Evolutionary conservation across 192 early-diverging fungal species (phyloP).

Genomic region (Pecoramyces ruminantium): DNA sequence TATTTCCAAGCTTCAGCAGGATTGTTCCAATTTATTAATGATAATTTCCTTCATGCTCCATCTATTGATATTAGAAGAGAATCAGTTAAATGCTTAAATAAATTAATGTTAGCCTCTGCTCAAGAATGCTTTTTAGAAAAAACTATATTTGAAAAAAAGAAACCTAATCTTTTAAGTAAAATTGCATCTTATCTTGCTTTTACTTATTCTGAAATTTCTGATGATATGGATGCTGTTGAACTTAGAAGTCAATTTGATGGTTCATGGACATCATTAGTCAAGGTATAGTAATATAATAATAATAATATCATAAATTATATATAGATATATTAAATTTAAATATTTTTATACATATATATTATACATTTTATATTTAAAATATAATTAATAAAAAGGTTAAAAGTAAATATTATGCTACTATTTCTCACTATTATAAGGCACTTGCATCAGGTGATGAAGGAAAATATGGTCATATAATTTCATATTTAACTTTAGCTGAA

Average conservation of each 20-base stretch:
- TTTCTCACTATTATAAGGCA: slow-evolving; percentile 74
- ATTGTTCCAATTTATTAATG: slow-evolving; percentile 85
- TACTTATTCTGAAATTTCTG: slow-evolving; percentile 1
- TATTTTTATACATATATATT: background rate
- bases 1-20: slow-evolving; percentile 91
- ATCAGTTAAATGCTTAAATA: slow-evolving; percentile 63
- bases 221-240: background rate
- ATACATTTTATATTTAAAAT: background rate
- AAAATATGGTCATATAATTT: slow-evolving; percentile 74
- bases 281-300: background rate
- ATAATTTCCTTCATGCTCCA: slow-evolving; percentile 95
- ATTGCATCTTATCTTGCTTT: slow-evolving; percentile 41
- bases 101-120: slow-evolving; percentile 84
- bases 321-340: background rate
- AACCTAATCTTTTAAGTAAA: slow-evolving; percentile 73
- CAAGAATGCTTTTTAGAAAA: slow-evolving; percentile 88
- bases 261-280: background rate
- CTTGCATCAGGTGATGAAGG: slow-evolving; percentile 53
- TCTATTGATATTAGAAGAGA: slow-evolving; percentile 80
- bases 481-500: slow-evolving; percentile 62
- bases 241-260: background rate
- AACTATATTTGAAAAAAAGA: slow-evolving; percentile 71
- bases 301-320: too few species aligned
- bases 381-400: slow-evolving; percentile 44
- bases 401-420: slow-evolving; percentile 65